phyloP scores from a whole-genome alignment of 179 eudicot species.

The Carnegiea gigantea region DNA sequence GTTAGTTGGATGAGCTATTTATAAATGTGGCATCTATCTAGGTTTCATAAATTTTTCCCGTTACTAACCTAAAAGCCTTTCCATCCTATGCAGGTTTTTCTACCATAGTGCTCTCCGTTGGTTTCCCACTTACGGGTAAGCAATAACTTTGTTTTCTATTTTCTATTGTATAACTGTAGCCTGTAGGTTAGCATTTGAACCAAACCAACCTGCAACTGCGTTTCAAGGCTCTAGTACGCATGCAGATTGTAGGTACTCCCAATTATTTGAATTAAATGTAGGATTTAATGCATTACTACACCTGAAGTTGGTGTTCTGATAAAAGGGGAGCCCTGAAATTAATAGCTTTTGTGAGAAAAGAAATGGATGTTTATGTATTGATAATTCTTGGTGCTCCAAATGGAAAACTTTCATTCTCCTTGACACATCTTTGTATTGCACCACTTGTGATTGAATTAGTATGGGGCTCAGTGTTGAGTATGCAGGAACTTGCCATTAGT shows the following conservation, averaged over 20 bases:
- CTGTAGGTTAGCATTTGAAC: background rate
- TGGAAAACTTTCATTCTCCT: background rate
- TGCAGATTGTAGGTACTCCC: background rate
- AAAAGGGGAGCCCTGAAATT: background rate
- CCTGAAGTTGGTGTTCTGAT: background rate
- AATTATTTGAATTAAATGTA: background rate
- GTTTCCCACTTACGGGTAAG: conserved; percentile 96
- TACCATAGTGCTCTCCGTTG: conserved; percentile 97
- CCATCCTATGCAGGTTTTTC: conserved; percentile 74
- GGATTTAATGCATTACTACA: background rate
- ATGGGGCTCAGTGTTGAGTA: background rate
- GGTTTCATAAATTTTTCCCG: background rate
- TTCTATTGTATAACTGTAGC: too few relatives aligned
- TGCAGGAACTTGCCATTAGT: background rate
- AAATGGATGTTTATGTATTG: background rate
- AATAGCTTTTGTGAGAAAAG: background rate
- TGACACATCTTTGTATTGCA: background rate
- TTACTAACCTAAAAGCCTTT: conserved; percentile 15
- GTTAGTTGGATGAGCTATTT: background rate
- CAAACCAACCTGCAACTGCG: background rate
- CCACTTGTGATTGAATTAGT: background rate
- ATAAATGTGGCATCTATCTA: background rate
- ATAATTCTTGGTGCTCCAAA: background rate
- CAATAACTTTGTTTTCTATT: conserved; percentile 9
- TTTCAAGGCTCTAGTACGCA: background rate